Conservation (phyloP, 2,329 filamentous ascomycete species). For the Triangularia setosa region DNA sequence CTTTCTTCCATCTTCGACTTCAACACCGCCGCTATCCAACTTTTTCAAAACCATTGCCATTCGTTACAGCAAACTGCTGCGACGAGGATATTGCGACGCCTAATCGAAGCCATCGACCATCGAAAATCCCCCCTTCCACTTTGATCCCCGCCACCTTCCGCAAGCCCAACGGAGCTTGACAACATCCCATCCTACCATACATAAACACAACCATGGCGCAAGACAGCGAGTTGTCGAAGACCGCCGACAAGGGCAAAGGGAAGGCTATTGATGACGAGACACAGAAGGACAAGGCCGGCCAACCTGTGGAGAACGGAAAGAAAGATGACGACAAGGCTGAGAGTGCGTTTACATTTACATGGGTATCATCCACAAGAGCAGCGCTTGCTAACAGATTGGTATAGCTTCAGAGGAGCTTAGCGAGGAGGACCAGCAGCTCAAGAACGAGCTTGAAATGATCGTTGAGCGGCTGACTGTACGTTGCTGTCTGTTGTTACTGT, state of each 20-base stretch:
- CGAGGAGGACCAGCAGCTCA: conserved; percentile 97
- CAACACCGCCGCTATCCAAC: conserved; percentile 4
- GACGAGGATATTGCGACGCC: not conserved
- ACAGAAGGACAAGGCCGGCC: conserved; percentile 66
- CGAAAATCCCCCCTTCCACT: not conserved
- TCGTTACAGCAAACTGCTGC: not conserved
- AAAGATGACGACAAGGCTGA: conserved; percentile 67
- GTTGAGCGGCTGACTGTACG: conserved; percentile 86
- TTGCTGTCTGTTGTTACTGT: not conserved
- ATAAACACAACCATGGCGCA: conserved; percentile 66
- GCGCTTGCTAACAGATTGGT: conserved; percentile 34
- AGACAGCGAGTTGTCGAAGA: conserved; percentile 80
- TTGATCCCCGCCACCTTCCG: not conserved
- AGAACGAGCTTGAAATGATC: conserved; percentile 96
- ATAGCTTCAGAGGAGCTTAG: conserved; percentile 76
- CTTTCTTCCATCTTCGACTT: conserved; percentile 16
- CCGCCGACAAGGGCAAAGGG: conserved; percentile 92
- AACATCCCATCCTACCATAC: conserved; percentile 12
- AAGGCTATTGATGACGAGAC: conserved; percentile 68
- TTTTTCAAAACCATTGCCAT: not conserved
- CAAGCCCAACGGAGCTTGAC: conserved; percentile 12
- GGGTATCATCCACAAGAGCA: conserved; percentile 20
- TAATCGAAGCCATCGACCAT: conserved; percentile 3
- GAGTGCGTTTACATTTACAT: conserved; percentile 35
- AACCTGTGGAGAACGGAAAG: conserved; percentile 67